These are phyloP conservation scores for Discostella pseudostelligera DNA, from an alignment of 108 stramenopile genomes.

Conservation along the genomic window DNA sequence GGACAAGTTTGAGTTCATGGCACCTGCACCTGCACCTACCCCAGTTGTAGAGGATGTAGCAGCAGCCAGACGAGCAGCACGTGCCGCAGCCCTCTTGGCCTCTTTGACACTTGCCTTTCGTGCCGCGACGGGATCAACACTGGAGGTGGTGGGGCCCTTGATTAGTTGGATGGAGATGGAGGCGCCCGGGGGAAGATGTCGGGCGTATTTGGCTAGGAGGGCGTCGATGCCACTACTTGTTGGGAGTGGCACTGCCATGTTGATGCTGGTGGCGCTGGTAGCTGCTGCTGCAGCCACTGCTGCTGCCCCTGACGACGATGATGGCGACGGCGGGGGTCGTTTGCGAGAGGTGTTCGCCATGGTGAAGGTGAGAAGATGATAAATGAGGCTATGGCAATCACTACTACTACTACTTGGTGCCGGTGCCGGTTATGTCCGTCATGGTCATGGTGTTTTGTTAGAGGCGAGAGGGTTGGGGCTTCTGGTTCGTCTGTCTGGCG, in stretches of 20 bases:
- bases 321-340: constrained; percentile 17
- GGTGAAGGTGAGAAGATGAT: too few species aligned
- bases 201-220: constrained; percentile 49
- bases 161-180: constrained; percentile 38
- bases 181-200: constrained; percentile 38
- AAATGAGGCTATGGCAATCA: too few species aligned
- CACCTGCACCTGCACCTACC: too few species aligned
- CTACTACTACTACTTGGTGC: too few species aligned
- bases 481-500: too few species aligned
- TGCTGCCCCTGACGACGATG: neutral
- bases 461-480: too few species aligned
- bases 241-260: neutral
- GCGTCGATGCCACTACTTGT: constrained; percentile 26
- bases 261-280: neutral
- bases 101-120: constrained; percentile 13
- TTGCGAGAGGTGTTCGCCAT: constrained; percentile 20
- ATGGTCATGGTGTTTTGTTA: too few species aligned
- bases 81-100: neutral
- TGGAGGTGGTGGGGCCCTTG: constrained; percentile 31
- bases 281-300: neutral
- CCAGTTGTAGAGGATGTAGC: neutral
- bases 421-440: too few species aligned
- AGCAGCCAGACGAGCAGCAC: neutral
- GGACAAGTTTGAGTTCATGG: neutral
- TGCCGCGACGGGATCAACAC: constrained; percentile 42